Evolutionary conservation across 139 green algal genomes (phyloP).

Genomic region (Chlorella sp.): DNA sequence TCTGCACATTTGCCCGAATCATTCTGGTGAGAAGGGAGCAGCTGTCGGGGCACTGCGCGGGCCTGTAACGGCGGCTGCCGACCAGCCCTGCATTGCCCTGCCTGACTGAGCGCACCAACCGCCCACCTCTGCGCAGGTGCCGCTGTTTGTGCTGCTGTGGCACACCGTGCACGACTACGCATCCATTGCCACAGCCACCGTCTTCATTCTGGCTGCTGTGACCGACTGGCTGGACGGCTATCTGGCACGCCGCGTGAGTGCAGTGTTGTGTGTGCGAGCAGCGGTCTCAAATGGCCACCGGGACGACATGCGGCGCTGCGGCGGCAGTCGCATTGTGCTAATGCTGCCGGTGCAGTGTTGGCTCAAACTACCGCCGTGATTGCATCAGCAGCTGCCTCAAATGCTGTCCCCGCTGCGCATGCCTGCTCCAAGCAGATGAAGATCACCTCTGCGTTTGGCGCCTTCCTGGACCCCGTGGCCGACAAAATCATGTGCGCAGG

Average conservation of each 20-base stretch:
- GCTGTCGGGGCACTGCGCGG: too few relatives aligned
- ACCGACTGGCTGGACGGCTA: conserved; percentile 98
- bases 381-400: too few relatives aligned
- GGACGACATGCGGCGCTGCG: too few relatives aligned
- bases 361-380: too few relatives aligned
- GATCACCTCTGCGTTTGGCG: conserved; percentile 84
- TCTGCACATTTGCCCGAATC: conserved; percentile 78
- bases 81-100: too few relatives aligned
- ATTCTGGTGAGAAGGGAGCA: conserved; percentile 44
- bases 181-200: conserved; percentile 41
- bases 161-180: conserved; percentile 32
- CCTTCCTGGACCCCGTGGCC: conserved; percentile 98
- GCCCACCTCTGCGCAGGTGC: conserved; percentile 41
- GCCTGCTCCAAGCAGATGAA: conserved; percentile 47
- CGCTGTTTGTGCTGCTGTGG: conserved; percentile 73
- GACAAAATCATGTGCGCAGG: conserved; percentile 85
- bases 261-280: too few relatives aligned
- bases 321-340: too few relatives aligned
- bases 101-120: too few relatives aligned
- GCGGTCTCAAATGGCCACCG: too few relatives aligned
- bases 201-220: conserved; percentile 89
- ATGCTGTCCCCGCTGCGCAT: too few relatives aligned
- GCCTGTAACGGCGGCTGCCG: too few relatives aligned
- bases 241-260: conserved; percentile 88
- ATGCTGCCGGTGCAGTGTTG: too few relatives aligned